phyloP scores from a whole-genome alignment of 2,329 filamentous ascomycete species.

The Penicillium sp. region DNA sequence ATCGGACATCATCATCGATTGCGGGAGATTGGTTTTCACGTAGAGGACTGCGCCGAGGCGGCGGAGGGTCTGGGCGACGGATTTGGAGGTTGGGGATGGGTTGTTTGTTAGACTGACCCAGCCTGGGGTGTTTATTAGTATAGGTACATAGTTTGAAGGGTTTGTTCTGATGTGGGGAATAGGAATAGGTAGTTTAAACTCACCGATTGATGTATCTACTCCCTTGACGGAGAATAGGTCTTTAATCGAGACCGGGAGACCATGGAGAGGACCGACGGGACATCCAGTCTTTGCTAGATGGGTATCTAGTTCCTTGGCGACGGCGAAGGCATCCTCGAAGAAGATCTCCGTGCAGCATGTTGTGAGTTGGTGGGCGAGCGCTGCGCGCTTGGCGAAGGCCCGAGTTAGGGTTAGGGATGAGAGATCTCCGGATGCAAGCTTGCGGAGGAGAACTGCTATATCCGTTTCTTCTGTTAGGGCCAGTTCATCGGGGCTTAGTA shows the following conservation, averaged over 20 bases:
- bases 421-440: constrained; percentile 21
- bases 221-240: constrained; percentile 30
- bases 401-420: constrained; percentile 25
- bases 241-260: constrained; percentile 53
- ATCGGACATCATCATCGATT: constrained; percentile 30
- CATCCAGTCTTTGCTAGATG: constrained; percentile 38
- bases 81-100: constrained; percentile 20
- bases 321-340: constrained; percentile 48
- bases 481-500: constrained; percentile 18
- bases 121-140: constrained; percentile 9
- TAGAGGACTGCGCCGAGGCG: constrained; percentile 24
- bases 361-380: constrained; percentile 34
- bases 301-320: constrained; percentile 46
- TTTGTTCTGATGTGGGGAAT: no score
- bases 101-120: constrained; percentile 26
- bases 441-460: constrained; percentile 22
- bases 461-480: constrained; percentile 25
- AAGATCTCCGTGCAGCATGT: constrained; percentile 51
- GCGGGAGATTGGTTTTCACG: constrained; percentile 26
- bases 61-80: constrained; percentile 22
- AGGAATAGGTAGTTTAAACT: no score
- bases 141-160: no score
- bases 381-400: constrained; percentile 40
- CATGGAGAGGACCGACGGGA: constrained; percentile 56
- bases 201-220: constrained; percentile 26